phyloP scores from a whole-genome alignment of 345 rosid genomes.

The Citrus cavaleriei region DNA sequence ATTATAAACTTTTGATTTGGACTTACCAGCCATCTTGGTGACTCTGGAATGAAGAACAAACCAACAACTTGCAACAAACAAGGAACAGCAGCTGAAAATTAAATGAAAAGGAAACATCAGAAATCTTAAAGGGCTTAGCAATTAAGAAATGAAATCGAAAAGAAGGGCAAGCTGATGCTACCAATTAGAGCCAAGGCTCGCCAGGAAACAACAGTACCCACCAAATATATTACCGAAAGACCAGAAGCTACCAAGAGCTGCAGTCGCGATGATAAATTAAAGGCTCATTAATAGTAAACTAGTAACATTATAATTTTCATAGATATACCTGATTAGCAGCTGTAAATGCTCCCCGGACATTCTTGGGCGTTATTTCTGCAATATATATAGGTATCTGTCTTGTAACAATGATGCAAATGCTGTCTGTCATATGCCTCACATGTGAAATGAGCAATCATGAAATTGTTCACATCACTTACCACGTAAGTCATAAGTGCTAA shows the following conservation, averaged over 20 bases:
- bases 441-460: neutral
- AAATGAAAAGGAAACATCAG: neutral
- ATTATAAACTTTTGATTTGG: neutral
- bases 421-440: neutral
- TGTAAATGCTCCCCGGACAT: constrained; percentile 22
- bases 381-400: constrained; percentile 22
- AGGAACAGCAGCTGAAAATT: constrained; percentile 32
- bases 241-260: constrained; percentile 17
- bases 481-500: constrained; percentile 28
- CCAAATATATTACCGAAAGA: constrained; percentile 4
- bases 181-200: constrained; percentile 19
- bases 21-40: constrained; percentile 53
- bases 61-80: constrained; percentile 28
- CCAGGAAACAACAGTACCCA: constrained; percentile 26
- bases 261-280: neutral
- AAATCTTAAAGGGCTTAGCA: neutral
- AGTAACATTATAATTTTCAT: neutral
- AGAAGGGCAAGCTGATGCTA: neutral
- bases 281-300: neutral
- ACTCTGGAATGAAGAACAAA: constrained; percentile 41
- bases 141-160: neutral
- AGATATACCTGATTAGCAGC: constrained; percentile 7
- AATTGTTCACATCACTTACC: constrained; percentile 19
- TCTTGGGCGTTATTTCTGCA: constrained; percentile 30
- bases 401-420: neutral